These are phyloP conservation scores for Coprinopsis cinerea DNA, from an alignment of 768 basidiomycete genomes.

Conservation along the genomic window DNA sequence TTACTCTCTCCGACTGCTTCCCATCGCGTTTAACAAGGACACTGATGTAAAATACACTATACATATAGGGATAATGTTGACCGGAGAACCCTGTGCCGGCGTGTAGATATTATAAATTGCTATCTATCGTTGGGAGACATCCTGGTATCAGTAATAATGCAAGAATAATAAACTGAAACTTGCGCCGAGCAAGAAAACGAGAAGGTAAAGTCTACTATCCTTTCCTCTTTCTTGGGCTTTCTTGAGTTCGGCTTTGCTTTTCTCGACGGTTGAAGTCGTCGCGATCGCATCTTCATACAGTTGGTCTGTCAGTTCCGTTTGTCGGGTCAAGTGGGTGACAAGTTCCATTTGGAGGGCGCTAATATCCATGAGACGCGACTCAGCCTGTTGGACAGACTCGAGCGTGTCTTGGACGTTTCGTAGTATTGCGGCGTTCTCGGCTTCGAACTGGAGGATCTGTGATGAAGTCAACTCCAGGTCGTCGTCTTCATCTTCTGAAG, in stretches of 20 bases:
- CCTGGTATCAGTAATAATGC: slow-evolving; percentile 67
- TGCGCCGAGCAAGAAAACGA: slow-evolving; percentile 89
- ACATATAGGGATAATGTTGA: neutral
- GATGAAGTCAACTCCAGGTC: slow-evolving; percentile 79
- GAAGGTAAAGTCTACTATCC: slow-evolving; percentile 83
- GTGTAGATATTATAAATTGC: slow-evolving; percentile 1
- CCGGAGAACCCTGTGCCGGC: neutral
- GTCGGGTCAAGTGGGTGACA: slow-evolving; percentile 77
- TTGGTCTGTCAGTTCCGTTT: slow-evolving; percentile 90
- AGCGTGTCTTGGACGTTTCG: slow-evolving; percentile 81
- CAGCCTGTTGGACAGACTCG: slow-evolving; percentile 86
- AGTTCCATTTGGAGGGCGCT: slow-evolving; percentile 90
- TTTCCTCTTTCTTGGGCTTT: slow-evolving; percentile 84
- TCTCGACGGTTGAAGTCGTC: slow-evolving; percentile 78
- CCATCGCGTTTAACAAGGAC: neutral
- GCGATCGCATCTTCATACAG: slow-evolving; percentile 93
- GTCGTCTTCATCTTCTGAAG: slow-evolving; percentile 55
- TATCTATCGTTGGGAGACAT: neutral
- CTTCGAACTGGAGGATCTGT: slow-evolving; percentile 89
- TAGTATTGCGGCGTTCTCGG: slow-evolving; percentile 84
- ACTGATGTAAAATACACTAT: neutral
- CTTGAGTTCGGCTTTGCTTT: slow-evolving; percentile 84
- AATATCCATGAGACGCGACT: slow-evolving; percentile 88
- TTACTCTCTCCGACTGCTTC: slow-evolving; percentile 32
- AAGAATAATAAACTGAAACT: slow-evolving; percentile 89